phyloP scores from a whole-genome alignment of 2,329 filamentous ascomycete genomes.

The Zarea fungicola region DNA sequence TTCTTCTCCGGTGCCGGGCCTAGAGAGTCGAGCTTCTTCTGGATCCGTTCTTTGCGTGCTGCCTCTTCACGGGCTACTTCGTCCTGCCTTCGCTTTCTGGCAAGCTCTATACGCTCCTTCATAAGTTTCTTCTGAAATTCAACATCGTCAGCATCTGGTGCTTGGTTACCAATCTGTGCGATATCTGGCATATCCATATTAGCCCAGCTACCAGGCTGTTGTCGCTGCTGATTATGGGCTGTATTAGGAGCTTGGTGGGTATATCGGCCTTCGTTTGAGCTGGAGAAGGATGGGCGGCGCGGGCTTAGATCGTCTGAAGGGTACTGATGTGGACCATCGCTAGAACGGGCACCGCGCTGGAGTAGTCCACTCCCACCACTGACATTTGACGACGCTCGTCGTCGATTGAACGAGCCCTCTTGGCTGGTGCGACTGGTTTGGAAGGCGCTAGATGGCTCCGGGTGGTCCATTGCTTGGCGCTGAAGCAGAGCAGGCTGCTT shows the following conservation, averaged over 20 bases:
- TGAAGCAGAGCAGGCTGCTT: slow-evolving; percentile 77
- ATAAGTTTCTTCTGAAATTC: slow-evolving; percentile 67
- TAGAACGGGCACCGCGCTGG: slow-evolving; percentile 48
- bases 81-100: slow-evolving; percentile 61
- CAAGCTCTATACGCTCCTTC: slow-evolving; percentile 64
- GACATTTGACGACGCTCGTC: slow-evolving; percentile 84
- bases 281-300: slow-evolving; percentile 45
- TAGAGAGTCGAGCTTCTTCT: slow-evolving; percentile 65
- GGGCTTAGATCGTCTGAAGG: slow-evolving; percentile 39
- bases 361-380: slow-evolving; percentile 76
- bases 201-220: slow-evolving; percentile 25
- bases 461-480: slow-evolving; percentile 59
- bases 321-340: slow-evolving; percentile 30
- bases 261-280: slow-evolving; percentile 47
- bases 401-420: slow-evolving; percentile 64
- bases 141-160: slow-evolving; percentile 40
- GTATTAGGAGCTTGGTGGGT: slow-evolving; percentile 30
- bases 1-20: slow-evolving; percentile 59
- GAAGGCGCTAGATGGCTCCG: slow-evolving; percentile 81
- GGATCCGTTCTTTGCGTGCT: slow-evolving; percentile 64
- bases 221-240: slow-evolving; percentile 23
- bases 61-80: slow-evolving; percentile 68
- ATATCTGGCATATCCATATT: slow-evolving; percentile 15
- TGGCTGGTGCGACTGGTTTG: slow-evolving; percentile 69
- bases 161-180: slow-evolving; percentile 20